phyloP scores from a whole-genome alignment of 768 basidiomycete species.

The Termitomyces sp. region DNA sequence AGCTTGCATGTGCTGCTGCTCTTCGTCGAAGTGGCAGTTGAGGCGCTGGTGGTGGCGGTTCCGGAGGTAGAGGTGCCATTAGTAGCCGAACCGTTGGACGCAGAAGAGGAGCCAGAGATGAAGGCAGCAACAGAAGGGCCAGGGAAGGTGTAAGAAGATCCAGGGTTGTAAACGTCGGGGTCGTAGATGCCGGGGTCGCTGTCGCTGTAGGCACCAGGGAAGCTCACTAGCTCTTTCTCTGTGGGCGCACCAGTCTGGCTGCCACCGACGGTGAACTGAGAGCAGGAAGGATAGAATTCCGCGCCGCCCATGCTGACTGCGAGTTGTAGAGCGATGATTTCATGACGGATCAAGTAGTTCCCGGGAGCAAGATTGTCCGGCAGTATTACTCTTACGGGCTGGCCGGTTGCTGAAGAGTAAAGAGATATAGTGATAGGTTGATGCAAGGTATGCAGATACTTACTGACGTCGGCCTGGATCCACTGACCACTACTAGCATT shows the following conservation, averaged over 20 bases:
- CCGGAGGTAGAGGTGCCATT: constrained; percentile 5
- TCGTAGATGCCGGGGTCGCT: constrained; percentile 67
- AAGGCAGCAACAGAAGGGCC: constrained; percentile 45
- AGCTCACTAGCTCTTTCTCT: constrained; percentile 44
- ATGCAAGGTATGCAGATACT: constrained; percentile 15
- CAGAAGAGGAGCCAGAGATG: constrained; percentile 15
- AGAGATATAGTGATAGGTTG: neutral
- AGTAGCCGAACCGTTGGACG: neutral
- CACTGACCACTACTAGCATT: constrained; percentile 30
- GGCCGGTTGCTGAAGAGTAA: constrained; percentile 29
- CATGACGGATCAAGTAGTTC: constrained; percentile 72
- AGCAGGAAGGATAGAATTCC: constrained; percentile 78
- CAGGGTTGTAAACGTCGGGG: constrained; percentile 34
- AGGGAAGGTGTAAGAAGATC: constrained; percentile 36
- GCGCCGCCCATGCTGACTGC: constrained; percentile 53
- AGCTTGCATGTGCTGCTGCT: constrained; percentile 16
- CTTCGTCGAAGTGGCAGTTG: constrained; percentile 8
- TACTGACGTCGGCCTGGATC: constrained; percentile 51
- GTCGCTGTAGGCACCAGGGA: constrained; percentile 73
- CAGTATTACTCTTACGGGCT: constrained; percentile 33
- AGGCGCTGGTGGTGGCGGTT: neutral
- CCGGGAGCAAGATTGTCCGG: constrained; percentile 55
- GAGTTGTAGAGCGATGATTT: constrained; percentile 74
- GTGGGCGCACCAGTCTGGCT: constrained; percentile 42
- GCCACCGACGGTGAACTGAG: constrained; percentile 51